Evolutionary conservation across 768 basidiomycete species (phyloP), one percentile per base, ranked within the genome.

Genomic region (Plicaturopsis crispa): DNA sequence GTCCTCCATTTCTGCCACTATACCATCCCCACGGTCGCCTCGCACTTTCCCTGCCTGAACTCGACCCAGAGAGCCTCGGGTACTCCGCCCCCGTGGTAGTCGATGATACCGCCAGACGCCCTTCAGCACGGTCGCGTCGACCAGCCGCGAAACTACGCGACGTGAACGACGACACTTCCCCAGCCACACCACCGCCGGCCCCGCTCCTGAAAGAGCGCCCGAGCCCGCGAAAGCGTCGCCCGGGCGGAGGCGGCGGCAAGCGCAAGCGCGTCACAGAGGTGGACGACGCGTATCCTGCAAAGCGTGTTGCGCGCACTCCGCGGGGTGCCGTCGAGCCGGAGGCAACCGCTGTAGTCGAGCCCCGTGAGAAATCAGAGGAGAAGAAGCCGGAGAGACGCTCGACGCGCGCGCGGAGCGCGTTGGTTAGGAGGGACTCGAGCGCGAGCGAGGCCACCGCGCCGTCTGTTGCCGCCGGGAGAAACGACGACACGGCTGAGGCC

Each of bases 221-320:
- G 3, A 77, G 69, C 50, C 73, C 77, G 17, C 68, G 65, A 61
- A 40, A 64, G 52, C 55, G 65, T 42, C 35, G 57, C 55, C 20
- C 66, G 66, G 7, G 63, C 62, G 0, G 45, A 40, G 2, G 65
- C 66, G 2, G 66, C 19, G 65, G 60, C 11, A 79, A 76, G 52
- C 63, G 81, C 38, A 78, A 70, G 51, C 65, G 80, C 16, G 78
- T 80, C 22, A 55, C 51, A 5, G 80, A 82, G 31, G 78, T 80
- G 10, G 79, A 83, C 45, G 67, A 72, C 1, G 71, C 74, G n/a
- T 83, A 81, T 50, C 80, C 81, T n/a, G 75, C 80, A 8, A 84
- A 81, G 57, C 69, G 78, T n/a, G n/a, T n/a, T 18, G 66, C 75
- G 14, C 70, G 80, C 19, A 61, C 69, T 39, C 69, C 76, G 5